These are phyloP conservation scores for Phyllostachys edulis DNA, from an alignment of 176 grass and related monocot genomes.

Conservation along the genomic window DNA sequence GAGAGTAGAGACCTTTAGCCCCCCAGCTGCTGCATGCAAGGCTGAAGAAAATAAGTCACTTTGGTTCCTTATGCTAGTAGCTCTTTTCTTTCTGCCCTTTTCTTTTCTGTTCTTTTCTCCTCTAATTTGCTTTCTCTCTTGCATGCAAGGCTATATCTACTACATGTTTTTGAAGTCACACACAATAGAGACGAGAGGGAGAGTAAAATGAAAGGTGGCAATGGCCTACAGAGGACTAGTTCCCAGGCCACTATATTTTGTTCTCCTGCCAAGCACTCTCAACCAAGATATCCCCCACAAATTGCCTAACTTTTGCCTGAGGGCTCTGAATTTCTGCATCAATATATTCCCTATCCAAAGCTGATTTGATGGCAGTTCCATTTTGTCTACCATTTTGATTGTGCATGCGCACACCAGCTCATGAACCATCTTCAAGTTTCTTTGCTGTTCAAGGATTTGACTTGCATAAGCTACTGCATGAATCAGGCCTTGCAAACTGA, in stretches of 20 bases:
- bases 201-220: constrained; percentile 10
- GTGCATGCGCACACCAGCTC: constrained; percentile 24
- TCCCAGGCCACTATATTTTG: constrained; percentile 51
- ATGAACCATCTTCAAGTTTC: neutral
- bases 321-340: constrained; percentile 36
- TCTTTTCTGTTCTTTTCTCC: neutral
- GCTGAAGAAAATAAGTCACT: constrained; percentile 46
- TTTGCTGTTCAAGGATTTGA: constrained; percentile 12
- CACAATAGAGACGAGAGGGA: neutral
- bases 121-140: neutral
- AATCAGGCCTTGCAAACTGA: neutral
- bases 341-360: constrained; percentile 43
- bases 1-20: constrained; percentile 45
- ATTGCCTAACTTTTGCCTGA: constrained; percentile 15
- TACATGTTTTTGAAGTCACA: constrained; percentile 7
- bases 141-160: neutral
- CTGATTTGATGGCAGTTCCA: constrained; percentile 46
- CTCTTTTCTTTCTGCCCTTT: constrained; percentile 22
- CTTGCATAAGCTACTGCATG: neutral
- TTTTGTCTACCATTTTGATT: constrained; percentile 35
- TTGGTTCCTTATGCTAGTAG: constrained; percentile 40
- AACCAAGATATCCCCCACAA: constrained; percentile 42
- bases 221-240: constrained; percentile 51
- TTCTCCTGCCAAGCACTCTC: constrained; percentile 52
- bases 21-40: constrained; percentile 32